Evolutionary conservation across 2,329 filamentous ascomycete species (phyloP).

Genomic region (Stylonectria norvegica): DNA sequence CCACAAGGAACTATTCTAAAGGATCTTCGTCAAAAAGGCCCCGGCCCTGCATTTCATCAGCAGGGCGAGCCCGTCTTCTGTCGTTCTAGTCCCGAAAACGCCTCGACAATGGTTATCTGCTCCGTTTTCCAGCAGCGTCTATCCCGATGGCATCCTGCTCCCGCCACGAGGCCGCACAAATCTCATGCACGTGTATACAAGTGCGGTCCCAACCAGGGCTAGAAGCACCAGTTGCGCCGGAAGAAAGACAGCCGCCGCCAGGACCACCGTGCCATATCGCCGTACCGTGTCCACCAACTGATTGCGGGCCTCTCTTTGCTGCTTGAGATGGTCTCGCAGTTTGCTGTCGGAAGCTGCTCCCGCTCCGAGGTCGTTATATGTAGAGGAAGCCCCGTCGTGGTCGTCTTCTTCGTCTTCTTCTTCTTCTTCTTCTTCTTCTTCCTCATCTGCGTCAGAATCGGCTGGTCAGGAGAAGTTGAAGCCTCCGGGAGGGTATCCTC

Average conservation of each 20-base stretch:
- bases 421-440: conserved; percentile 24
- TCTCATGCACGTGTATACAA: conserved; percentile 41
- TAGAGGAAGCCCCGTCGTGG: conserved; percentile 17
- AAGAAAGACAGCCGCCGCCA: conserved; percentile 47
- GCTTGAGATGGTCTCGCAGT: conserved; percentile 28
- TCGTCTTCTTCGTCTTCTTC: conserved; percentile 15
- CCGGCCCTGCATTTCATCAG: background rate
- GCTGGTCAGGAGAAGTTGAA: conserved; percentile 50
- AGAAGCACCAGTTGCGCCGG: conserved; percentile 40
- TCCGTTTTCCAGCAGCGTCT: conserved; percentile 19
- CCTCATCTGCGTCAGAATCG: conserved; percentile 32
- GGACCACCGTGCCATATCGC: conserved; percentile 38
- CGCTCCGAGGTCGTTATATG: conserved; percentile 19
- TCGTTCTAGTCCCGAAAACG: conserved; percentile 27
- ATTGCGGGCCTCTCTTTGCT: conserved; percentile 34
- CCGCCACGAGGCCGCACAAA: conserved; percentile 22
- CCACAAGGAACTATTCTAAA: conserved; percentile 18
- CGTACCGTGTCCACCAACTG: conserved; percentile 41
- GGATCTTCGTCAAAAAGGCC: conserved; percentile 5
- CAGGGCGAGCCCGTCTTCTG: conserved; percentile 3
- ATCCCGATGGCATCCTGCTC: conserved; percentile 21
- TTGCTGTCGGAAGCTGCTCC: conserved; percentile 21
- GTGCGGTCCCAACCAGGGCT: conserved; percentile 33
- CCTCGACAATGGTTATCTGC: conserved; percentile 28
- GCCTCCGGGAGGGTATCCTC: conserved; percentile 35